These are phyloP conservation scores for Solanum peruvianum DNA, from an alignment of 257 asterid species.

Conservation along the genomic window DNA sequence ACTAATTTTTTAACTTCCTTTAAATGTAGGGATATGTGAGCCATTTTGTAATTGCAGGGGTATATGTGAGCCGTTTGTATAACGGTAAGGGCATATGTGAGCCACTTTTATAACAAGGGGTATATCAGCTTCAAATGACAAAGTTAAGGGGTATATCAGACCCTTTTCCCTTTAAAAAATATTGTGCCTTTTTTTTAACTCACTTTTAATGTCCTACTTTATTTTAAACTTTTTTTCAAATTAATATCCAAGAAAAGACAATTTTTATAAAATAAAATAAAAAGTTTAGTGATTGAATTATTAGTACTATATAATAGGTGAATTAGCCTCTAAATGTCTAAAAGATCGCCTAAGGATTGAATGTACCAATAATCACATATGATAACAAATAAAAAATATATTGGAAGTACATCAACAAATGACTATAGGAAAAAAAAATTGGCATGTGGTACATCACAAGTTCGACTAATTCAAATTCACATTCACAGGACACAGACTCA, in stretches of 20 bases:
- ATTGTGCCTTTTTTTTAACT: neutral
- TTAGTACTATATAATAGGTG: neutral
- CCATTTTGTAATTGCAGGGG: too few relatives aligned
- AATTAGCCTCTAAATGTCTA: neutral
- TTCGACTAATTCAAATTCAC: neutral
- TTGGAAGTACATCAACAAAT: neutral
- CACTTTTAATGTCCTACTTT: neutral
- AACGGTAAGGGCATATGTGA: too few relatives aligned
- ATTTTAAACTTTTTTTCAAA: neutral
- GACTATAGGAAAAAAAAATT: neutral
- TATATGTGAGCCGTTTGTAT: too few relatives aligned
- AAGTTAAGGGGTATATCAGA: too few relatives aligned
- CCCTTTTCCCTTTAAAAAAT: neutral
- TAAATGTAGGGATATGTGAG: too few relatives aligned
- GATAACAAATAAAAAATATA: neutral
- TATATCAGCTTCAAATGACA: too few relatives aligned
- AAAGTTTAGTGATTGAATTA: too few relatives aligned
- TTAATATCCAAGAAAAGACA: neutral
- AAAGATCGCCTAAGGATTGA: too few relatives aligned
- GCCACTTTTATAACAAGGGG: too few relatives aligned
- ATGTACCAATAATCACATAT: neutral
- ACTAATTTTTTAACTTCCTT: too few relatives aligned
- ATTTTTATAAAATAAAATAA: too few relatives aligned
- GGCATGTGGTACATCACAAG: neutral
- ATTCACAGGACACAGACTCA: neutral